Evolutionary conservation across 129 eudicot species (phyloP).

Genomic region (Logfia minima): DNA sequence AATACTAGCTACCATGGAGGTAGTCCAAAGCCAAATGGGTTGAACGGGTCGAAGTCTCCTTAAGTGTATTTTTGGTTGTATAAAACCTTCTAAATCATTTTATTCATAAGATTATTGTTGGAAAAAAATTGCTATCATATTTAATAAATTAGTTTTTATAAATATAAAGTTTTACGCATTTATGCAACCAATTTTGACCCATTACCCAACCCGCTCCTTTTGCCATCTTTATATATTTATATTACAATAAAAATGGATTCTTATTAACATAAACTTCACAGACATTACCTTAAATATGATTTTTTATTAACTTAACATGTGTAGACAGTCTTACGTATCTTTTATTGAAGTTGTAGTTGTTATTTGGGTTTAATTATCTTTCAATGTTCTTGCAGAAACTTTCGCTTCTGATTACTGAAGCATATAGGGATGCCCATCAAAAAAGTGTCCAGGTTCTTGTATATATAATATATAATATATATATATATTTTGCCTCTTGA

Average conservation of each 20-base stretch:
- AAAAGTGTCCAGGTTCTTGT: slow-evolving; percentile 68
- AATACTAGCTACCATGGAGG: neutral
- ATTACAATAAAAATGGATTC: neutral
- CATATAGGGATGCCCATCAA: slow-evolving; percentile 87
- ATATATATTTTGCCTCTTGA: neutral
- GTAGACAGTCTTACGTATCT: neutral
- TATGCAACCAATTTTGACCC: neutral
- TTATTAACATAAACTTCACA: neutral
- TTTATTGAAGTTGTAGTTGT: neutral
- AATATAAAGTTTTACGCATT: neutral
- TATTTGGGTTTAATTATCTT: neutral
- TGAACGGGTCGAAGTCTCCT: neutral
- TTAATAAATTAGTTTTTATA: neutral
- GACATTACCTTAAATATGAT: neutral
- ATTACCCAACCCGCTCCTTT: neutral
- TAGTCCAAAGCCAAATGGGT: neutral
- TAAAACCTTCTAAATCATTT: neutral
- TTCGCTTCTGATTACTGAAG: slow-evolving; percentile 76
- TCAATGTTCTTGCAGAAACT: slow-evolving; percentile 54
- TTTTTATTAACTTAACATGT: neutral
- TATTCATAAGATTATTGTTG: neutral
- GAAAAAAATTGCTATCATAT: neutral
- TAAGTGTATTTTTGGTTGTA: neutral
- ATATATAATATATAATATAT: neutral
- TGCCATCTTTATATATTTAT: neutral